phyloP scores from a whole-genome alignment of 2,329 filamentous ascomycete species.

The Neocatenulostroma microsporum region DNA sequence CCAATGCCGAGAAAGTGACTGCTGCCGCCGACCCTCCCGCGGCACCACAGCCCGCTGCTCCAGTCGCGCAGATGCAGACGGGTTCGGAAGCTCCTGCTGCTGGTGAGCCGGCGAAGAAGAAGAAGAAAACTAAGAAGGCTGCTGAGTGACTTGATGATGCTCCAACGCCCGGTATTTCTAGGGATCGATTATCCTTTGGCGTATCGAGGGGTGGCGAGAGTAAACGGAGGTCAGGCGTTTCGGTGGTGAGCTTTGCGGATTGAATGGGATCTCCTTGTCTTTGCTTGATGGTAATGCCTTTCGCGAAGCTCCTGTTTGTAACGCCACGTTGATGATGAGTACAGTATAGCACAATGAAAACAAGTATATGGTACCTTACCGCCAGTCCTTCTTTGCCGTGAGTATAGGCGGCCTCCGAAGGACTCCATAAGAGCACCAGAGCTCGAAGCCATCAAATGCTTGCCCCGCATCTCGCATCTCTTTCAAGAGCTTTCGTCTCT shows the following conservation, averaged over 20 bases:
- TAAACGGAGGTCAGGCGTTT: neutral
- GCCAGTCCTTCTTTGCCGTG: too few species aligned
- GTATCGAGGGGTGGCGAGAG: neutral
- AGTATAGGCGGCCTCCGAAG: too few species aligned
- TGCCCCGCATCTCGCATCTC: too few species aligned
- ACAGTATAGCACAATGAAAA: too few species aligned
- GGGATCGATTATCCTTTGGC: neutral
- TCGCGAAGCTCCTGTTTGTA: too few species aligned
- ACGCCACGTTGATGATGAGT: too few species aligned
- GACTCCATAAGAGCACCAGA: too few species aligned
- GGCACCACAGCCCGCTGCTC: conserved; percentile 9
- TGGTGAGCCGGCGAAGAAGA: conserved; percentile 25
- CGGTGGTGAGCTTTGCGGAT: conserved; percentile 1
- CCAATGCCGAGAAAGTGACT: conserved; percentile 27
- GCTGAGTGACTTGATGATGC: conserved; percentile 5
- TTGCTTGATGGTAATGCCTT: neutral
- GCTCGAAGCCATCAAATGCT: too few species aligned
- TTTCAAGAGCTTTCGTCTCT: too few species aligned
- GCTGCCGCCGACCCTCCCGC: conserved; percentile 15
- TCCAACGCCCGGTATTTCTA: neutral
- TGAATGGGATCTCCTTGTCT: neutral
- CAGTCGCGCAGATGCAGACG: conserved; percentile 7
- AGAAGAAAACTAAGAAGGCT: conserved; percentile 28
- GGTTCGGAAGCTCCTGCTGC: conserved; percentile 13
- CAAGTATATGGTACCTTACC: too few species aligned